Base-by-base conservation (phyloP, 2,329 filamentous ascomycete genomes). In the Sporothrix mexicana region DNA sequence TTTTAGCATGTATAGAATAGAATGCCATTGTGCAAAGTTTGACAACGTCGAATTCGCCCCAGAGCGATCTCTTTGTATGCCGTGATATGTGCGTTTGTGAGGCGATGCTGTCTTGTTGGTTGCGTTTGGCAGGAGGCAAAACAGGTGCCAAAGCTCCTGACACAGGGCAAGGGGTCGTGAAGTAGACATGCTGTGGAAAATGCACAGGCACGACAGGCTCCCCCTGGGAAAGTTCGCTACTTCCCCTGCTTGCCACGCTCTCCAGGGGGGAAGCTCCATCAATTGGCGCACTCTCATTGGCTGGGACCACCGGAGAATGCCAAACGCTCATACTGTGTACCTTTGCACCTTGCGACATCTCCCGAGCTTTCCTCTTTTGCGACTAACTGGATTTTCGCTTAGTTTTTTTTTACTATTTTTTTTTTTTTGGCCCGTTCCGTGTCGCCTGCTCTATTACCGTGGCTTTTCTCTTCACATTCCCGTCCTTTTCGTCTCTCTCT, bases 301-400 rank as follows among this genome's bases (percentile, higher is more conserved):
- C 62, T 71, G 67, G 76, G 73, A 68, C 75, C 72, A 75, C 73
- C 69, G 74, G 74, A 73, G 71, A 72, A 68, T 30, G 64, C 64
- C 64, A 68, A 53, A 68, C 64, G 45, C 45, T 51, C 45, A 25
- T 49, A 41, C 59, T n/a, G n/a, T n/a, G n/a, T n/a, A n/a, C 53
- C 45, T 64, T 62, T 15, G 61, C 10, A 74, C 70, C 74, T 76
- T 70, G 74, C 79, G 79, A 80, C 76, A 80, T 78, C 78, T 80
- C 78, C 79, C 79, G 80, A 80, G 77, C 76, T 74, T 74, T 78
- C 80, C 79, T 79, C 77, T 76, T 77, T 47, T 62, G 68, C 64
- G 49, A 61, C 45, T 70, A 70, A 64, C 47, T 72, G 25, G 36
- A 53, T 59, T 69, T 66, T 71, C 71, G 57, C 62, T 59, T 47